Evolutionary conservation across 1,284 basidiomycete genomes (phyloP).

Genomic region (Grifola frondosa): DNA sequence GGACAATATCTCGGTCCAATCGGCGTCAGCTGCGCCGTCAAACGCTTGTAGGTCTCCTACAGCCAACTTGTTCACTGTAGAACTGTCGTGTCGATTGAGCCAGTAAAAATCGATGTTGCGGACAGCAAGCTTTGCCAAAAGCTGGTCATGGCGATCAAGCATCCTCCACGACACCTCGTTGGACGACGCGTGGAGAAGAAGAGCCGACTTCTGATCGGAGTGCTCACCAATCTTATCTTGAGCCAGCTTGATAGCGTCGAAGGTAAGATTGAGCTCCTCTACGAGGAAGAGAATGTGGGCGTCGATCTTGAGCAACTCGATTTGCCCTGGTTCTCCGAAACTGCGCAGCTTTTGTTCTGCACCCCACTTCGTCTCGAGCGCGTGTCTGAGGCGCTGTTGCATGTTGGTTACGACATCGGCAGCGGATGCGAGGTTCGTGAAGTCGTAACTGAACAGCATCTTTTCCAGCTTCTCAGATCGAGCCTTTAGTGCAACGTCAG

Average conservation of each 20-base stretch:
- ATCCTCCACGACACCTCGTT: constrained; percentile 94
- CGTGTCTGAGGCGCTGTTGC: constrained; percentile 74
- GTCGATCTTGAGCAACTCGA: constrained; percentile 70
- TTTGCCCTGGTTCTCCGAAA: constrained; percentile 44
- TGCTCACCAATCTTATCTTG: constrained; percentile 75
- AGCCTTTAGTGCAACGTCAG: constrained; percentile 81
- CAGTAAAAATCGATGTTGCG: constrained; percentile 81
- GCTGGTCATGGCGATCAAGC: constrained; percentile 73
- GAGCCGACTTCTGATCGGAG: constrained; percentile 77
- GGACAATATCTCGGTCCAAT: constrained; percentile 88
- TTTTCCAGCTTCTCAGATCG: constrained; percentile 80
- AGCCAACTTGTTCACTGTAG: constrained; percentile 77
- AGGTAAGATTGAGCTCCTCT: constrained; percentile 84
- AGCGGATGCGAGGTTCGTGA: constrained; percentile 73
- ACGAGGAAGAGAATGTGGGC: constrained; percentile 75
- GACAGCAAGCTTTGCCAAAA: constrained; percentile 87
- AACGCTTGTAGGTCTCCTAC: constrained; percentile 84
- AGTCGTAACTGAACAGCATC: constrained; percentile 89
- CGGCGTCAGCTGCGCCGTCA: constrained; percentile 82
- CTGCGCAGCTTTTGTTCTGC: constrained; percentile 42
- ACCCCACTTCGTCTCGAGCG: constrained; percentile 60
- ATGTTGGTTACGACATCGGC: constrained; percentile 72
- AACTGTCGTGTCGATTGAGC: constrained; percentile 88
- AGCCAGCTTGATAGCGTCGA: constrained; percentile 85
- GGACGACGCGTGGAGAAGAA: constrained; percentile 81